phyloP scores from a whole-genome alignment of 2,329 filamentous ascomycete species.

The Fusarium sp. region DNA sequence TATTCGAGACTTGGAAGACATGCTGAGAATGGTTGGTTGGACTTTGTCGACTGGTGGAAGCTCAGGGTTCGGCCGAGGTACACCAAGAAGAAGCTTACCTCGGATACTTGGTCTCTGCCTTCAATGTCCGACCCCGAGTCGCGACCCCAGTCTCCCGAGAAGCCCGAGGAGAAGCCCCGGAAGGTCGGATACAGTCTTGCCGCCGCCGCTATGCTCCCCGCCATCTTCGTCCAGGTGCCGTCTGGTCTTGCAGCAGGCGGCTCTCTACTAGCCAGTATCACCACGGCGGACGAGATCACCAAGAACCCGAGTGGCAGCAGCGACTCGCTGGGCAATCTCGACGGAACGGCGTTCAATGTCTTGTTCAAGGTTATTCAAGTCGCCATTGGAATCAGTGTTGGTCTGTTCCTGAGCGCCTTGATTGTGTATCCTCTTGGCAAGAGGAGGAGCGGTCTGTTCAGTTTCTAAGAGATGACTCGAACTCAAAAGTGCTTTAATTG shows the following conservation, averaged over 20 bases:
- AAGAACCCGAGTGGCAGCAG: conserved; percentile 52
- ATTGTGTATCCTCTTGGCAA: conserved; percentile 69
- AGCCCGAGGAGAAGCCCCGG: conserved; percentile 50
- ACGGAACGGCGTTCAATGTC: conserved; percentile 64
- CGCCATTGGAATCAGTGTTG: conserved; percentile 72
- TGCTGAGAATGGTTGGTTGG: conserved; percentile 66
- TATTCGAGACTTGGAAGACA: conserved; percentile 77
- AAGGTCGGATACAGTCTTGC: conserved; percentile 80
- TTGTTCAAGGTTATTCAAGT: conserved; percentile 70
- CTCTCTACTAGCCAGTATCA: conserved; percentile 68
- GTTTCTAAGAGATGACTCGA: conserved; percentile 53
- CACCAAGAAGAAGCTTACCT: conserved; percentile 42
- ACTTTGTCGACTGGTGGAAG: conserved; percentile 64
- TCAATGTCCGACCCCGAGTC: conserved; percentile 50
- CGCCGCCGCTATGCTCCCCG: conserved; percentile 86
- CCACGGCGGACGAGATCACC: conserved; percentile 66
- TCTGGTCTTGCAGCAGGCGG: conserved; percentile 71
- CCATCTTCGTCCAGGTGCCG: conserved; percentile 81
- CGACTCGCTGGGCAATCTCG: conserved; percentile 48
- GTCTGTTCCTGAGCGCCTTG: conserved; percentile 67
- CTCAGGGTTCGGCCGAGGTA: conserved; percentile 54
- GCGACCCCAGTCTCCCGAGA: conserved; percentile 36
- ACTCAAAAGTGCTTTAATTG: not conserved
- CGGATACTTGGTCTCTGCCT: conserved; percentile 49
- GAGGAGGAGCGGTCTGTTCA: conserved; percentile 67